phyloP scores from a whole-genome alignment of 495 filamentous ascomycete genomes.

The Podospora tetraspora region DNA sequence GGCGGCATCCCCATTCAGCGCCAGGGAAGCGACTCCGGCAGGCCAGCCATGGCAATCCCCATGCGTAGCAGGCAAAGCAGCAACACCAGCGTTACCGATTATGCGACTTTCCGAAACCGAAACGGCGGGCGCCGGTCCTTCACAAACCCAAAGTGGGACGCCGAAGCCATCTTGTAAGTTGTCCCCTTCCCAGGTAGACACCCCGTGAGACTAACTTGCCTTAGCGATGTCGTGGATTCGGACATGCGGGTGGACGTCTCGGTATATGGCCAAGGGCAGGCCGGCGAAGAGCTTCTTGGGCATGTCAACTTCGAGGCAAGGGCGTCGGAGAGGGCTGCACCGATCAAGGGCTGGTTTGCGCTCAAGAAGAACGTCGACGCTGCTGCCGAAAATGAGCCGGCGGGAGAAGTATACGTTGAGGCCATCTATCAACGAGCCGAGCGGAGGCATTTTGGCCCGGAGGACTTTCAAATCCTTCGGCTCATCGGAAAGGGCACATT shows the following conservation, averaged over 20 bases:
- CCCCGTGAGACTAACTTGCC: conserved; percentile 29
- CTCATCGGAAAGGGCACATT: conserved; percentile 98
- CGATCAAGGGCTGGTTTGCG: conserved; percentile 79
- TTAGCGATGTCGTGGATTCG: conserved; percentile 88
- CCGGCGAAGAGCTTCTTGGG: conserved; percentile 85
- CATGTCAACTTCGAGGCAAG: conserved; percentile 75
- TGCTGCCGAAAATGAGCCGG: conserved; percentile 53
- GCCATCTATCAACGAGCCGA: conserved; percentile 85
- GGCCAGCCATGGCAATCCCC: conserved; percentile 78
- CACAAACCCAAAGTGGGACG: conserved; percentile 91
- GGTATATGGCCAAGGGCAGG: conserved; percentile 76
- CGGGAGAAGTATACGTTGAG: conserved; percentile 86
- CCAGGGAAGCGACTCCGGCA: conserved; percentile 67
- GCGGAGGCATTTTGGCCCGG: conserved; percentile 90
- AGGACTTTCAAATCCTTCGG: conserved; percentile 91
- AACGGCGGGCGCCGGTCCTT: conserved; percentile 49
- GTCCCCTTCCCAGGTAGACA: not conserved
- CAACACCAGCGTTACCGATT: conserved; percentile 73
- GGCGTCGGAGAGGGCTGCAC: conserved; percentile 57
- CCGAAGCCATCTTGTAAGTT: conserved; percentile 88
- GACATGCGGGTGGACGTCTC: conserved; percentile 90
- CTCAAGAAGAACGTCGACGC: conserved; percentile 59
- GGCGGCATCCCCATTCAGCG: conserved; percentile 58
- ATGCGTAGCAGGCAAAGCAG: conserved; percentile 95
- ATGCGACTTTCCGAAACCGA: conserved; percentile 60